Evolutionary conservation across 495 filamentous ascomycete genomes (phyloP).

Genomic region (Niebla homalea): DNA sequence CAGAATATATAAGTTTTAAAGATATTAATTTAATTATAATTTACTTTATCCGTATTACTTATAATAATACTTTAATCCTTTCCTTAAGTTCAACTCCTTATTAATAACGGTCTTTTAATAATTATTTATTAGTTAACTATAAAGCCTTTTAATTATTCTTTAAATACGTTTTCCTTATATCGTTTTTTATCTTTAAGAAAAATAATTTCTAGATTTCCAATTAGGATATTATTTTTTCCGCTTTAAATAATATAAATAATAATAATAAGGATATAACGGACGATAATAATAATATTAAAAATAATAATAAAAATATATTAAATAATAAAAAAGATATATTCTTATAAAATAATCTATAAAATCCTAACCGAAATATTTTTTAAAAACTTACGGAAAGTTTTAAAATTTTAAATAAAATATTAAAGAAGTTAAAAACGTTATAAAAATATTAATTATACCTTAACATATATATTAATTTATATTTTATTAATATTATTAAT

Average conservation of each 20-base stretch:
- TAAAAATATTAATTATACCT: too few species aligned
- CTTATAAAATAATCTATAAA: not conserved
- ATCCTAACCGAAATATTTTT: not conserved
- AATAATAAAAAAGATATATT: not conserved
- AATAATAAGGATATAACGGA: not conserved
- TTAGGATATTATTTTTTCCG: not conserved
- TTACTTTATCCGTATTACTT: not conserved
- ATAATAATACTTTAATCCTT: not conserved
- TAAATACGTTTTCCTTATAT: too few species aligned
- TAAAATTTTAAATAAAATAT: not conserved
- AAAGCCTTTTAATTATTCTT: too few species aligned
- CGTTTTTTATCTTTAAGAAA: too few species aligned
- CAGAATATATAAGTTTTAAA: not conserved
- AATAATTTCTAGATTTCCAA: not conserved
- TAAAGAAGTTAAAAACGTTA: not conserved
- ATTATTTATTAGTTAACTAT: too few species aligned
- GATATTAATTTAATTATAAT: not conserved
- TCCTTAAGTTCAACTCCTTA: too few species aligned
- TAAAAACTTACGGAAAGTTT: not conserved
- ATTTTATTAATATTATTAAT: too few species aligned
- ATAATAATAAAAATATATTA: not conserved
- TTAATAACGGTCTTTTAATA: not conserved
- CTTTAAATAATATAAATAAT: not conserved
- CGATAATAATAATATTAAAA: too few species aligned
- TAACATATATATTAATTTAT: too few species aligned